Conservation (phyloP, 768 basidiomycete genomes). For the Boletus pseudopeckii region DNA sequence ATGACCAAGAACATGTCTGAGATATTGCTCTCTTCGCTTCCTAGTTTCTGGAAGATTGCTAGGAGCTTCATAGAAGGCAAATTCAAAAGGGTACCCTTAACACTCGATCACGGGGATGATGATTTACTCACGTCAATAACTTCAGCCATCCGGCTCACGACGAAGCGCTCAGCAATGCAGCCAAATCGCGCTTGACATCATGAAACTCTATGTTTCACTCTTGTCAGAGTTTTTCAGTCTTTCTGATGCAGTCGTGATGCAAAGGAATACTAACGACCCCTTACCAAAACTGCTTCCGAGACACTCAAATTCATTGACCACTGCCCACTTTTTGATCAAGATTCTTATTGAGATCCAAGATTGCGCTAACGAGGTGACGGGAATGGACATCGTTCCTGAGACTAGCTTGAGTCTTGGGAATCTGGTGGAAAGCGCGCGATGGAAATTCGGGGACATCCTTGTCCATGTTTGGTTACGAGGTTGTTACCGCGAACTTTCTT, state of each 20-base stretch:
- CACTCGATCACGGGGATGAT: not conserved
- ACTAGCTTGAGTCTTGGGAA: constrained; percentile 62
- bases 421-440: constrained; percentile 76
- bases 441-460: constrained; percentile 85
- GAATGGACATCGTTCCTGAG: constrained; percentile 80
- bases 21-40: constrained; percentile 75
- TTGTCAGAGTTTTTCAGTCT: constrained; percentile 84
- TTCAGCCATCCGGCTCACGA: constrained; percentile 46
- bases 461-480: constrained; percentile 81
- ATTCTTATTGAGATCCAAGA: constrained; percentile 86
- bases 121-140: not conserved
- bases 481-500: constrained; percentile 30
- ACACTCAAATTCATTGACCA: constrained; percentile 79
- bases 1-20: constrained; percentile 89
- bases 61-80: constrained; percentile 91
- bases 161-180: constrained; percentile 82
- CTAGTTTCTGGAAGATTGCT: constrained; percentile 92
- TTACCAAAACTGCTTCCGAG: constrained; percentile 60
- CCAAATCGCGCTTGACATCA: constrained; percentile 83
- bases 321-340: constrained; percentile 74
- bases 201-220: constrained; percentile 80
- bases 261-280: constrained; percentile 38
- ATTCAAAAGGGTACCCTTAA: constrained; percentile 69
- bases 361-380: constrained; percentile 73
- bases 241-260: constrained; percentile 72